phyloP scores from a whole-genome alignment of 371 early-diverging fungal genomes.

The Actinomucor elegans region DNA sequence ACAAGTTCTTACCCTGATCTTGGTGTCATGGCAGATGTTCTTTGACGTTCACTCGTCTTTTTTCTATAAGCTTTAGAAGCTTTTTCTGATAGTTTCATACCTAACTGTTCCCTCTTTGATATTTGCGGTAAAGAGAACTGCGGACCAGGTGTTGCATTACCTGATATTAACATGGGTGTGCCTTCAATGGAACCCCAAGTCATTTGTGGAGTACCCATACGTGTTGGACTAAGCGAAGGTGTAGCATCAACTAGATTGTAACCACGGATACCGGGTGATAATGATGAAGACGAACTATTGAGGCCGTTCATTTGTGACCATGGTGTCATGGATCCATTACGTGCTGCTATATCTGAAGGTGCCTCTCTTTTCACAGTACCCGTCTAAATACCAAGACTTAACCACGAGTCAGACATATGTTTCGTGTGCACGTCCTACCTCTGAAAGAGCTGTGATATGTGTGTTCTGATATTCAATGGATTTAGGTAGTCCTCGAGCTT shows the following conservation, averaged over 20 bases:
- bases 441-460: conserved; percentile 39
- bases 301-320: conserved; percentile 27
- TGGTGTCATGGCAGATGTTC: conserved; percentile 30
- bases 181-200: conserved; percentile 83
- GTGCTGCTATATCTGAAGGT: conserved; percentile 28
- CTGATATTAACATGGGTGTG: conserved; percentile 56
- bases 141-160: conserved; percentile 52
- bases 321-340: conserved; percentile 28
- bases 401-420: too few relatives aligned
- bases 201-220: conserved; percentile 59
- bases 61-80: conserved; percentile 60
- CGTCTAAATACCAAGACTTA: background rate
- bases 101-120: conserved; percentile 66
- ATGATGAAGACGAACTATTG: conserved; percentile 1
- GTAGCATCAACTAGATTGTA: conserved; percentile 70
- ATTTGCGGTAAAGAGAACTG: conserved; percentile 65
- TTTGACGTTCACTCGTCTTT: conserved; percentile 23
- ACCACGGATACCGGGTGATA: conserved; percentile 52
- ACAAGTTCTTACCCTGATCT: conserved; percentile 28
- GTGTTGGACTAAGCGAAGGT: conserved; percentile 62
- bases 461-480: conserved; percentile 57
- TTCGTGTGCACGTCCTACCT: too few relatives aligned
- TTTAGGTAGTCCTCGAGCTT: conserved; percentile 50
- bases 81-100: conserved; percentile 62
- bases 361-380: conserved; percentile 2